Evolutionary conservation across 768 basidiomycete genomes (phyloP).

Genomic region (Pleurotus pulmonarius): DNA sequence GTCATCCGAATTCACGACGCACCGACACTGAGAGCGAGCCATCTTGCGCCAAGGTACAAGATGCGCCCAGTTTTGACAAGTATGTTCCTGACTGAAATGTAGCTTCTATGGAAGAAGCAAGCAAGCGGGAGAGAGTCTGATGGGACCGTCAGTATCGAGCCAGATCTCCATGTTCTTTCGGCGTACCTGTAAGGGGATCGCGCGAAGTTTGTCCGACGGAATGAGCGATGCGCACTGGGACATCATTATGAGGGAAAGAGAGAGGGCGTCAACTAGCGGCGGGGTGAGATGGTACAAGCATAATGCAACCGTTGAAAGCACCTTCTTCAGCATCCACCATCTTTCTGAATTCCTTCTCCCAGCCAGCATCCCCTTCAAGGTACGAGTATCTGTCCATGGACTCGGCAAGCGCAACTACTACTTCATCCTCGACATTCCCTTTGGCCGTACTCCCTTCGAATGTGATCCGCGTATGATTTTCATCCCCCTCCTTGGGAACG

Average conservation of each 20-base stretch:
- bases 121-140: slow-evolving; percentile 20
- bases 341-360: slow-evolving; percentile 71
- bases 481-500: slow-evolving; percentile 18
- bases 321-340: slow-evolving; percentile 30
- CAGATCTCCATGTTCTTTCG: not conserved
- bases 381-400: slow-evolving; percentile 57
- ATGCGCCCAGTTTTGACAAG: slow-evolving; percentile 36
- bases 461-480: slow-evolving; percentile 11
- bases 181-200: slow-evolving; percentile 49
- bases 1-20: not conserved
- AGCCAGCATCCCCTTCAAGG: slow-evolving; percentile 31
- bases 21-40: not conserved
- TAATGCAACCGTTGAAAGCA: slow-evolving; percentile 18
- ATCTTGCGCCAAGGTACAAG: slow-evolving; percentile 28
- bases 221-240: slow-evolving; percentile 60
- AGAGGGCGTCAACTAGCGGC: slow-evolving; percentile 38
- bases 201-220: slow-evolving; percentile 49
- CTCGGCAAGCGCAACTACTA: slow-evolving; percentile 69
- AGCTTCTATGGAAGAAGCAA: slow-evolving; percentile 46
- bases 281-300: not conserved
- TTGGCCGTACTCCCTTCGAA: slow-evolving; percentile 13
- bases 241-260: slow-evolving; percentile 50
- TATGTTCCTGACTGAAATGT: slow-evolving; percentile 57
- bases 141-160: not conserved
- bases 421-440: slow-evolving; percentile 55